A percentile compares a stretch with the other conserved stretches of the same genome.
Conservation (phyloP, 441 rosid species). For the Sinapis alba region DNA sequence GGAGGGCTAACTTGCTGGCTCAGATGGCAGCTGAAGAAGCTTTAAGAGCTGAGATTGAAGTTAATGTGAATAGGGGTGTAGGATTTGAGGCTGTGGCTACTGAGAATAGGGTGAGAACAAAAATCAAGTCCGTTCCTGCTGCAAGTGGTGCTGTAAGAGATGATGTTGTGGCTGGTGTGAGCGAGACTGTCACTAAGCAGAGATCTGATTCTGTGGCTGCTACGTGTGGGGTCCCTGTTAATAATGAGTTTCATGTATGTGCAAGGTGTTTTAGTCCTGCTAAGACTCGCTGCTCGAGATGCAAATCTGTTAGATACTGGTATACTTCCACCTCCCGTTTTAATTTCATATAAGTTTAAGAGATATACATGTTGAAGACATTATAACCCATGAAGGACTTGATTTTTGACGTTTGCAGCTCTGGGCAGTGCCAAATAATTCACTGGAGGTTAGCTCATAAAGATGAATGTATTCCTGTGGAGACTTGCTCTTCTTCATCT, state of each 20-base stretch:
- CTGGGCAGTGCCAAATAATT: conserved; percentile 88
- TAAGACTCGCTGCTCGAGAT: conserved; percentile 92
- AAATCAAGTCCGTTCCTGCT: conserved; percentile 12
- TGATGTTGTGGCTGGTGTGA: conserved; percentile 25
- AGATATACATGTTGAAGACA: not conserved
- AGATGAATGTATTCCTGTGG: conserved; percentile 65
- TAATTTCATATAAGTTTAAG: not conserved
- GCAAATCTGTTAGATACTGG: conserved; percentile 93
- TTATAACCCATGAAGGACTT: conserved; percentile 12
- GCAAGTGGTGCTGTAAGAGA: conserved; percentile 16
- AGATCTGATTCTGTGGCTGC: conserved; percentile 41
- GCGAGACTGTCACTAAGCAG: conserved; percentile 7
- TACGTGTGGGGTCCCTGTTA: conserved; percentile 45
- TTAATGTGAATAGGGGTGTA: conserved; percentile 22
- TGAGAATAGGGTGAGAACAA: conserved; percentile 29
- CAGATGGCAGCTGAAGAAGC: conserved; percentile 86
- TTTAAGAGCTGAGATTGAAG: conserved; percentile 51
- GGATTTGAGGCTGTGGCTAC: conserved; percentile 26
- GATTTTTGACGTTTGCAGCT: conserved; percentile 51
- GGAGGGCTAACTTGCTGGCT: conserved; percentile 64
- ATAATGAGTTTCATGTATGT: conserved; percentile 54
- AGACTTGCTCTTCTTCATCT: conserved; percentile 49
- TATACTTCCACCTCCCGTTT: conserved; percentile 30
- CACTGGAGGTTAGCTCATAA: conserved; percentile 89
- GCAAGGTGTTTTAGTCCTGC: conserved; percentile 76